These are phyloP conservation scores for Linderniella brevidens DNA, from an alignment of 257 asterid genomes.

Conservation along the genomic window DNA sequence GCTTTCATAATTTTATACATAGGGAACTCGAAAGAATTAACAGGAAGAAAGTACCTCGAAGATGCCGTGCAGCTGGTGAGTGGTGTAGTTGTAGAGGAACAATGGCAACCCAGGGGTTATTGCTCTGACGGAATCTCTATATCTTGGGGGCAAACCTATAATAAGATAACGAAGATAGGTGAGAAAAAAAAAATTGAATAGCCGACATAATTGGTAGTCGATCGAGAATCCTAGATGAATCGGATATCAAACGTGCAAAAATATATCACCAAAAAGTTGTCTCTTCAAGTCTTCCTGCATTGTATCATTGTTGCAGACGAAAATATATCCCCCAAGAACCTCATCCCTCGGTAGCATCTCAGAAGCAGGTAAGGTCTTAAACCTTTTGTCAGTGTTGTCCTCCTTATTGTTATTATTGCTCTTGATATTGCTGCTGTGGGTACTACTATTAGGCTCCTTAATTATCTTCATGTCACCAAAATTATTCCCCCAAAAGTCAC, in stretches of 20 bases:
- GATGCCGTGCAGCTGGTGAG: slow-evolving; percentile 93
- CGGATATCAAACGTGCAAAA: neutral
- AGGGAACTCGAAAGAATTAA: too few relatives aligned
- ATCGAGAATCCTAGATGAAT: neutral
- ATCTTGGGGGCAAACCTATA: slow-evolving; percentile 89
- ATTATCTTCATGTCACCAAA: slow-evolving; percentile 20
- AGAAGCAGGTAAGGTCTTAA: slow-evolving; percentile 85
- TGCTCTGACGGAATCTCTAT: slow-evolving; percentile 90
- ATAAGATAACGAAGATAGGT: neutral
- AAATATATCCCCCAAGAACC: slow-evolving; percentile 89
- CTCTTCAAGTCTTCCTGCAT: slow-evolving; percentile 95
- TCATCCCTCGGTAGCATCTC: slow-evolving; percentile 90
- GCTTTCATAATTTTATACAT: too few relatives aligned
- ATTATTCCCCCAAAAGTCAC: slow-evolving; percentile 37
- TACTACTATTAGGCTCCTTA: slow-evolving; percentile 42
- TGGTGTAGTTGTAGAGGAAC: slow-evolving; percentile 79
- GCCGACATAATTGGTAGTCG: slow-evolving; percentile 1
- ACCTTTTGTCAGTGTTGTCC: slow-evolving; percentile 60
- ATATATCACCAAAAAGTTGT: slow-evolving; percentile 61
- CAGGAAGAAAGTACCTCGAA: slow-evolving; percentile 43
- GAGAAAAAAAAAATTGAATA: neutral
- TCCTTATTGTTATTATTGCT: slow-evolving; percentile 13
- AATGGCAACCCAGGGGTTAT: slow-evolving; percentile 91
- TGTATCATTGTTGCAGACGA: slow-evolving; percentile 94
- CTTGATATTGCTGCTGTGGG: slow-evolving; percentile 10